Evolutionary conservation across 2,329 filamentous ascomycete species (phyloP).

Genomic region (Monilinia aucupariae): DNA sequence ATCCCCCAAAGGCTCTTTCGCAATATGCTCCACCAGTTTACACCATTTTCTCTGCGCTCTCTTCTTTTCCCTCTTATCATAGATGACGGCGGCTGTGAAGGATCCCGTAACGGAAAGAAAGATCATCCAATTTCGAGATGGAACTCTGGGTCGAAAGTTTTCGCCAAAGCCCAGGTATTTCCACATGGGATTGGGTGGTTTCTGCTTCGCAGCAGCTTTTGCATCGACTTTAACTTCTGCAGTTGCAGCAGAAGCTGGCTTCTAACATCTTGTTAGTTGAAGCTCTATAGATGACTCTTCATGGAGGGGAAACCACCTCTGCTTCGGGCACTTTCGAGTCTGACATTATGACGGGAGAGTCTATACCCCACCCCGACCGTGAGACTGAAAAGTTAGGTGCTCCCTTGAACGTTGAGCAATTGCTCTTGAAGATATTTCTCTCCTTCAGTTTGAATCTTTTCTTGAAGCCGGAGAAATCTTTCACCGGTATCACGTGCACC

Average conservation of each 20-base stretch:
- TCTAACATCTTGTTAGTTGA: slow-evolving; percentile 19
- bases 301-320: slow-evolving; percentile 17
- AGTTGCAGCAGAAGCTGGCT: slow-evolving; percentile 35
- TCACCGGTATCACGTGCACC: neutral
- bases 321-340: slow-evolving; percentile 21
- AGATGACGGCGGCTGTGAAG: slow-evolving; percentile 75
- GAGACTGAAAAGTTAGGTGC: neutral
- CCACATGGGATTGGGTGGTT: slow-evolving; percentile 63
- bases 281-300: neutral
- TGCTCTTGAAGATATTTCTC: neutral
- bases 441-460: slow-evolving; percentile 10
- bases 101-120: slow-evolving; percentile 77
- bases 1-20: slow-evolving; percentile 63
- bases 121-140: slow-evolving; percentile 96
- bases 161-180: slow-evolving; percentile 75
- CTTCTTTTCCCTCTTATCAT: slow-evolving; percentile 88
- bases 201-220: slow-evolving; percentile 40
- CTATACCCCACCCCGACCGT: neutral
- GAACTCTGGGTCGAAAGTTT: slow-evolving; percentile 74
- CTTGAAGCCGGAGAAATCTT: slow-evolving; percentile 9
- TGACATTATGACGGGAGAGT: slow-evolving; percentile 2
- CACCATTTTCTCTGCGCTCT: slow-evolving; percentile 82
- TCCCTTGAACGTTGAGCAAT: slow-evolving; percentile 1
- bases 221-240: slow-evolving; percentile 34
- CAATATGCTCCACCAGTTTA: slow-evolving; percentile 76